Conservation (phyloP, 1,284 basidiomycete genomes). For the Cryptococcus floricola region DNA sequence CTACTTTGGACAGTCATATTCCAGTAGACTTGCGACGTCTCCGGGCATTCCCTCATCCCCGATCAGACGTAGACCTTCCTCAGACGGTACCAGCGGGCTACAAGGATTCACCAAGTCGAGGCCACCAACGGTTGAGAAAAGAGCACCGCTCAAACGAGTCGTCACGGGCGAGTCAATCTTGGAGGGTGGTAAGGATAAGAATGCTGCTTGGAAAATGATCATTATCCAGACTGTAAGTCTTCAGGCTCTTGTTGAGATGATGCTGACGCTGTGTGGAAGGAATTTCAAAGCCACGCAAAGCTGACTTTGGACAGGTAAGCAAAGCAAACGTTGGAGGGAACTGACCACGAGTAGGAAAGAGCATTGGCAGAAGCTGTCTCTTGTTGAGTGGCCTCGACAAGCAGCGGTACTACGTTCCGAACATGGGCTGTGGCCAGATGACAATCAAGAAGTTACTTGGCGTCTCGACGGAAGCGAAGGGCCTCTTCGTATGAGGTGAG, state of each 20-base stretch:
- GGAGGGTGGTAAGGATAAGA: conserved; percentile 47
- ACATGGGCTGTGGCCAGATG: conserved; percentile 71
- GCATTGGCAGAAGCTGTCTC: conserved; percentile 43
- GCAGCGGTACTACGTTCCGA: conserved; percentile 52
- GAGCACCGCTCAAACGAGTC: conserved; percentile 36
- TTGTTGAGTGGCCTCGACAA: conserved; percentile 45
- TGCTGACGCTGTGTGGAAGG: conserved; percentile 10
- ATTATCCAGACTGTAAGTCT: conserved; percentile 41
- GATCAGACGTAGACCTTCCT: conserved; percentile 26
- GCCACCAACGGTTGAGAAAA: conserved; percentile 20
- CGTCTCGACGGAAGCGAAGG: conserved; percentile 83
- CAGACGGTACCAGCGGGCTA: conserved; percentile 14
- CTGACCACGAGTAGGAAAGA: conserved; percentile 38
- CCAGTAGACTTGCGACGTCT: conserved; percentile 23
- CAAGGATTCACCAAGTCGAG: conserved; percentile 15
- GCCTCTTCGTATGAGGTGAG: conserved; percentile 71
- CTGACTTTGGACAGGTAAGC: conserved; percentile 41
- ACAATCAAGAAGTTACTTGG: conserved; percentile 59
- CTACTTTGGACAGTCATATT: conserved; percentile 27
- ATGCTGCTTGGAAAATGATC: conserved; percentile 48
- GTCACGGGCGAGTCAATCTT: conserved; percentile 44
- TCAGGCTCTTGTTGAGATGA: background rate
- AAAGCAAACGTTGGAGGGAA: background rate
- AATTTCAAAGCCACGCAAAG: conserved; percentile 36
- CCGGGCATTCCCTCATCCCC: conserved; percentile 14